Conservation (phyloP, 1,284 basidiomycete genomes). For the Ustilago tritici region DNA sequence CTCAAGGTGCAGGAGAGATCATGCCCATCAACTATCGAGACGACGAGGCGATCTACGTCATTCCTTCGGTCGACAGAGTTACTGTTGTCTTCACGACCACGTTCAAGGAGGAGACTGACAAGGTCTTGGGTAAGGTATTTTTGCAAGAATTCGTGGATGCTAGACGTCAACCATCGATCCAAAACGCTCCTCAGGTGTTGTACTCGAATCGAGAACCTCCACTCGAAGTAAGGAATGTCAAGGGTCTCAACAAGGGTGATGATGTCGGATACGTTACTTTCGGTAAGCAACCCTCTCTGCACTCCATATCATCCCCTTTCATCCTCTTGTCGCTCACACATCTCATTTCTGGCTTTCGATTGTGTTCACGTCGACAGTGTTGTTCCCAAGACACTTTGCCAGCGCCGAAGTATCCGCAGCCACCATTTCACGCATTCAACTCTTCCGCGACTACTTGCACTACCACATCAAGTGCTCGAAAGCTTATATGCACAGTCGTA, state of each 20-base stretch:
- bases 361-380: conserved; percentile 73
- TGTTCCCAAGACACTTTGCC: conserved; percentile 95
- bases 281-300: conserved; percentile 68
- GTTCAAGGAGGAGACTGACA: conserved; percentile 97
- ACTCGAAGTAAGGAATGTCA: conserved; percentile 89
- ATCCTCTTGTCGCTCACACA: neutral
- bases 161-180: conserved; percentile 88
- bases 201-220: conserved; percentile 96
- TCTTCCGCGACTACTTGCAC: conserved; percentile 98
- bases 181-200: conserved; percentile 97
- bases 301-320: neutral
- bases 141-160: conserved; percentile 99
- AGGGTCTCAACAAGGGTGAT: conserved; percentile 84
- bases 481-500: conserved; percentile 98
- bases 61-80: conserved; percentile 91
- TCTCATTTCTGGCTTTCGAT: neutral
- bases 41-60: conserved; percentile 95
- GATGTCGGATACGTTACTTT: conserved; percentile 99
- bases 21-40: conserved; percentile 92
- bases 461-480: conserved; percentile 99
- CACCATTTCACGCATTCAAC: conserved; percentile 94
- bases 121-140: conserved; percentile 96
- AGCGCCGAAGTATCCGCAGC: conserved; percentile 79
- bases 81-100: conserved; percentile 97
- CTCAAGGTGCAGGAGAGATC: conserved; percentile 75